phyloP scores from a whole-genome alignment of 139 green algal species.

The Gonium pectorale region DNA sequence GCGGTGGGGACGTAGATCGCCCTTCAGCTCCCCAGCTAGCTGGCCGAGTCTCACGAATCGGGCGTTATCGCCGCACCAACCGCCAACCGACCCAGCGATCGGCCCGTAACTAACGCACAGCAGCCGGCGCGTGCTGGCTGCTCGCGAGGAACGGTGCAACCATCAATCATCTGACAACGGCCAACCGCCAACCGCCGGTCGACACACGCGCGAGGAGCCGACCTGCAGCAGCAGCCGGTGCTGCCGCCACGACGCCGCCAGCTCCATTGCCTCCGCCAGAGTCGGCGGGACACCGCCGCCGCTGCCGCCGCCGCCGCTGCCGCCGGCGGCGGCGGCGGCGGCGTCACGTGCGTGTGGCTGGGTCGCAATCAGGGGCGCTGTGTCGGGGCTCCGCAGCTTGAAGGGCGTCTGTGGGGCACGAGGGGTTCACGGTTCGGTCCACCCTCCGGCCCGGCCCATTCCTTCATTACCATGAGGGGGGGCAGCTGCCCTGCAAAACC shows the following conservation, averaged over 20 bases:
- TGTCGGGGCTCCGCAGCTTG: conserved; percentile 19
- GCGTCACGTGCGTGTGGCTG: neutral
- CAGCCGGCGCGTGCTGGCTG: too few relatives aligned
- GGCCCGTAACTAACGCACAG: too few relatives aligned
- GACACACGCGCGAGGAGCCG: too few relatives aligned
- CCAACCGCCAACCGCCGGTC: too few relatives aligned
- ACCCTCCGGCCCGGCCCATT: neutral
- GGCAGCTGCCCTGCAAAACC: neutral
- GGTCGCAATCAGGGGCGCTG: neutral
- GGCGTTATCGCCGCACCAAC: too few relatives aligned
- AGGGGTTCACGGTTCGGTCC: neutral
- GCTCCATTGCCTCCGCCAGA: neutral
- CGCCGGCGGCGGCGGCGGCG: neutral
- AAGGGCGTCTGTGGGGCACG: neutral
- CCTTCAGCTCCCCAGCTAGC: too few relatives aligned
- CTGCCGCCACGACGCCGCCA: neutral
- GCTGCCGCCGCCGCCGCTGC: neutral
- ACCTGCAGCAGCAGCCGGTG: conserved; percentile 14
- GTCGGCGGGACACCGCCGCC: neutral
- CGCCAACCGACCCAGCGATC: too few relatives aligned
- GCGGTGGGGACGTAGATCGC: too few relatives aligned
- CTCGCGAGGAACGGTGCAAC: neutral
- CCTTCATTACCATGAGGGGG: neutral
- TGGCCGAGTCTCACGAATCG: too few relatives aligned
- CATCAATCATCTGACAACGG: neutral